Conservation (phyloP, 148 eudicot species). For the Camellia granthamiana region DNA sequence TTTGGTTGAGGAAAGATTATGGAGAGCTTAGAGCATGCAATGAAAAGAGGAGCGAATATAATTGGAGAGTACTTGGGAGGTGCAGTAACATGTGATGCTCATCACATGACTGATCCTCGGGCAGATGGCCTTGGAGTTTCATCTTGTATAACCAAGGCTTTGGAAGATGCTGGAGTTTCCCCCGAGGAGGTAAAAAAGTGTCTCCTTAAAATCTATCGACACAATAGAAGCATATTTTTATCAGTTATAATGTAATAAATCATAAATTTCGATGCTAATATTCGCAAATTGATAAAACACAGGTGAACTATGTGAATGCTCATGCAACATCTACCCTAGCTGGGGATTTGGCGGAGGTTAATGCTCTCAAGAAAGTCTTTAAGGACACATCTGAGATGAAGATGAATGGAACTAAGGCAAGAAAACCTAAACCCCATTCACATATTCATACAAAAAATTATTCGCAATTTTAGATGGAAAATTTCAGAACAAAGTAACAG, state of each 20-base stretch:
- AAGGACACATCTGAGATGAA: conserved; percentile 57
- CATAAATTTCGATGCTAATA: neutral
- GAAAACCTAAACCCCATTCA: neutral
- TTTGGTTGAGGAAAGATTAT: conserved; percentile 26
- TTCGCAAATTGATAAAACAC: neutral
- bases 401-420: conserved; percentile 62
- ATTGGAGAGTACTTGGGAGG: conserved; percentile 65
- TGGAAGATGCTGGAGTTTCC: conserved; percentile 46
- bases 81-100: conserved; percentile 54
- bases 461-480: neutral
- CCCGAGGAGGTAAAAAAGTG: conserved; percentile 47
- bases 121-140: conserved; percentile 58
- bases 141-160: conserved; percentile 43
- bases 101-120: conserved; percentile 64
- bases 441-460: neutral
- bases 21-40: conserved; percentile 58
- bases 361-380: conserved; percentile 50
- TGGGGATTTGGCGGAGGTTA: conserved; percentile 61
- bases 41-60: conserved; percentile 58
- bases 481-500: neutral
- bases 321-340: conserved; percentile 57
- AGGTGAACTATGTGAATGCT: conserved; percentile 60
- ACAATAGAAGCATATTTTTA: neutral
- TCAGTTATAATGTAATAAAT: neutral
- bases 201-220: neutral